phyloP scores from a whole-genome alignment of 495 filamentous ascomycete species.

The Penicillium maclennaniae region DNA sequence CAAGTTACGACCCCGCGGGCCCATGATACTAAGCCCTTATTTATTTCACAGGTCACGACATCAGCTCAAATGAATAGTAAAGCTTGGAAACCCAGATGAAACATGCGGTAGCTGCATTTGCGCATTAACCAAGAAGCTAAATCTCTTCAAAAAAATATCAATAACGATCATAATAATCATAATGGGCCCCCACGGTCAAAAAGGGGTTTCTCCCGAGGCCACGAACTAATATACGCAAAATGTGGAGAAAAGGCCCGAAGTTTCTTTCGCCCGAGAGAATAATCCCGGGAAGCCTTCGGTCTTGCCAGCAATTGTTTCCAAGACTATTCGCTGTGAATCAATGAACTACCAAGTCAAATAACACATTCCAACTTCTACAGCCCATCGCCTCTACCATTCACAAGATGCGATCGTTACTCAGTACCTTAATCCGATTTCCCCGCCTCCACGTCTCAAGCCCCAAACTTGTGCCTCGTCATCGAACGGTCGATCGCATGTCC shows the following conservation, averaged over 20 bases:
- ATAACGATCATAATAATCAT: no score
- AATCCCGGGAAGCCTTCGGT: not conserved
- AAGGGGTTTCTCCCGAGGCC: not conserved
- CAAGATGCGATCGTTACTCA: not conserved
- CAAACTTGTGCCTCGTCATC: not conserved
- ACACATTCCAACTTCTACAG: not conserved
- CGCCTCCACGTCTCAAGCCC: not conserved
- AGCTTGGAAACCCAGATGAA: not conserved
- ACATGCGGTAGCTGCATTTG: not conserved
- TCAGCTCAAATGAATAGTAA: not conserved
- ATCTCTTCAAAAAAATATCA: no score
- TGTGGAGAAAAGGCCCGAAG: not conserved
- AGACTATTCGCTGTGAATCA: no score
- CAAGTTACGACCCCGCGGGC: no score
- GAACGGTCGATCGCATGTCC: not conserved
- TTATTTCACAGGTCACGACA: not conserved
- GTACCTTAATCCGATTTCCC: not conserved
- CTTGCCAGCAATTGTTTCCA: not conserved
- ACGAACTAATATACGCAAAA: not conserved
- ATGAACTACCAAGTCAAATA: not conserved
- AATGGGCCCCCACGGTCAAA: not conserved
- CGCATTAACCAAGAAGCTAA: no score
- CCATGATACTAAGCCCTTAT: no score
- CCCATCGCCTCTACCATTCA: not conserved
- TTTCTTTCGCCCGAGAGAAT: conserved; percentile 4